phyloP scores from a whole-genome alignment of 1,284 basidiomycete species.

The Vanrija sp. region DNA sequence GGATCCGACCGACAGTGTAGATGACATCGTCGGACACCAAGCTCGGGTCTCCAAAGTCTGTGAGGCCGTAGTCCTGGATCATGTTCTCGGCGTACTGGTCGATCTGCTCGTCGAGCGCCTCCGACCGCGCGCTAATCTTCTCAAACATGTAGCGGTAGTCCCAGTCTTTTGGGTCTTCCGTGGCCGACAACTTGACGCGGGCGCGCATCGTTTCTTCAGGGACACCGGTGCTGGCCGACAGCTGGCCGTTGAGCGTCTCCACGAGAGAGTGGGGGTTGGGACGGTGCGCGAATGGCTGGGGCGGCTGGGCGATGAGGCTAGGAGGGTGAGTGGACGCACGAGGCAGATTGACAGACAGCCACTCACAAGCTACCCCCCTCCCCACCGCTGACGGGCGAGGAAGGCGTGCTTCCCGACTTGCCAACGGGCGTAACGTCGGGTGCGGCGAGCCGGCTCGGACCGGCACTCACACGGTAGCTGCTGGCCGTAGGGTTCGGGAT shows the following conservation, averaged over 20 bases:
- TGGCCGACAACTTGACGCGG: conserved; percentile 28
- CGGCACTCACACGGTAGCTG: conserved; percentile 20
- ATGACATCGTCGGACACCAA: conserved; percentile 70
- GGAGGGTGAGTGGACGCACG: neutral
- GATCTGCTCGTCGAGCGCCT: conserved; percentile 75
- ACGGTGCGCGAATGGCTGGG: conserved; percentile 37
- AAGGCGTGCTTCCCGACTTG: conserved; percentile 20
- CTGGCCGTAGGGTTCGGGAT: conserved; percentile 18
- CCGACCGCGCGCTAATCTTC: conserved; percentile 73
- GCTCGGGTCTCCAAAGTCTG: conserved; percentile 71
- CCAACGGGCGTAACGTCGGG: conserved; percentile 23
- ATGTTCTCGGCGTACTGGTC: conserved; percentile 75
- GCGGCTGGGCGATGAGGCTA: conserved; percentile 19
- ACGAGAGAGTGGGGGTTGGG: conserved; percentile 37
- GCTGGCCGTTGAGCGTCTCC: conserved; percentile 48
- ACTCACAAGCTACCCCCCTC: conserved; percentile 22
- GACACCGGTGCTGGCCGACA: conserved; percentile 20
- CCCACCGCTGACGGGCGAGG: conserved; percentile 32
- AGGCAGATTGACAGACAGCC: neutral
- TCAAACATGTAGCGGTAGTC: conserved; percentile 86
- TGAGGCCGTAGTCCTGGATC: conserved; percentile 63
- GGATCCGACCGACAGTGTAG: conserved; percentile 74
- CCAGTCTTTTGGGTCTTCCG: conserved; percentile 31
- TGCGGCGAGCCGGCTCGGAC: conserved; percentile 18
- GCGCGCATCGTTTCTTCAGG: conserved; percentile 14